Evolutionary conservation across 148 eudicot genomes (phyloP).

Genomic region (Talinum fruticosum): DNA sequence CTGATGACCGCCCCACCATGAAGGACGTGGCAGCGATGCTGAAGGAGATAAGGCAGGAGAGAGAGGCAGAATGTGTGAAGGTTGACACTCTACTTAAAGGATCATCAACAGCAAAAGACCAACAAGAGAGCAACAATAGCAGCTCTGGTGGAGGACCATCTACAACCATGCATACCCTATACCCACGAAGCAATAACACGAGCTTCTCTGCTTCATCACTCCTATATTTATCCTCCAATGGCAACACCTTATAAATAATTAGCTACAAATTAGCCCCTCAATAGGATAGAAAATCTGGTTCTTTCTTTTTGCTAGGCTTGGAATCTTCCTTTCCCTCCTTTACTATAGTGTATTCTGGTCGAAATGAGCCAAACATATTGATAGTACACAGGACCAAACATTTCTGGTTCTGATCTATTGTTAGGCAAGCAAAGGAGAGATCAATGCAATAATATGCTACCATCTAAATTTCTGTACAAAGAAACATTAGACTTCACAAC

Average conservation of each 20-base stretch:
- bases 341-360: slow-evolving; percentile 8
- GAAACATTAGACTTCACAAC: neutral
- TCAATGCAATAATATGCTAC: slow-evolving; percentile 14
- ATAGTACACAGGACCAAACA: slow-evolving; percentile 17
- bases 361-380: slow-evolving; percentile 11
- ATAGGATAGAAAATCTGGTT: slow-evolving; percentile 16
- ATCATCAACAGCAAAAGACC: slow-evolving; percentile 24
- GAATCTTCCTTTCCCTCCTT: neutral
- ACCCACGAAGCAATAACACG: slow-evolving; percentile 48
- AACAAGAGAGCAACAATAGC: slow-evolving; percentile 18
- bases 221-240: slow-evolving; percentile 51
- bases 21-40: slow-evolving; percentile 85
- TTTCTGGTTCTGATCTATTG: slow-evolving; percentile 21
- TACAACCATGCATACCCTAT: slow-evolving; percentile 34
- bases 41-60: slow-evolving; percentile 52
- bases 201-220: slow-evolving; percentile 69
- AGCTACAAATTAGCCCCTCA: neutral
- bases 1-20: slow-evolving; percentile 76
- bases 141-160: slow-evolving; percentile 42
- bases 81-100: slow-evolving; percentile 35
- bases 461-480: slow-evolving; percentile 19
- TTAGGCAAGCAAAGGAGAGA: neutral
- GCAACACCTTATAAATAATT: slow-evolving; percentile 31
- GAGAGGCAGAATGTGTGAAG: slow-evolving; percentile 42
- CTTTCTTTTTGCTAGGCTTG: slow-evolving; percentile 21